Percentiles rank a stretch among this genome's conserved stretches.
phyloP scores from a whole-genome alignment of 352 stramenopile species.

The Globisporangium rhizosaccharum region DNA sequence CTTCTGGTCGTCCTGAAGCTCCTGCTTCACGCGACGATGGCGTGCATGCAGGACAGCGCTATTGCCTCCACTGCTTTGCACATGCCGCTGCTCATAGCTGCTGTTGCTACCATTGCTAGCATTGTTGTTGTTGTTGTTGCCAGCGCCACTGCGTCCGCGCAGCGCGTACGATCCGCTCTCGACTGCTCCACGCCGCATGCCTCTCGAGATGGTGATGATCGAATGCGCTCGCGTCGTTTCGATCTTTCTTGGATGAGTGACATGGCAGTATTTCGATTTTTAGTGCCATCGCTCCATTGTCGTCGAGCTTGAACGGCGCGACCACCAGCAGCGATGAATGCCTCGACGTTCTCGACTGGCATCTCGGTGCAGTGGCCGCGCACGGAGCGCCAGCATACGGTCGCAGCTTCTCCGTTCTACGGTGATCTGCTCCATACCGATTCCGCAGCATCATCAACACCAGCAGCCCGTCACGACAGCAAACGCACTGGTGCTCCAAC shows the following conservation, averaged over 20 bases:
- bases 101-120: neutral
- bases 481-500: neutral
- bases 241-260: conserved; percentile 3
- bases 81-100: neutral
- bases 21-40: conserved; percentile 48
- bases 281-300: too few relatives aligned
- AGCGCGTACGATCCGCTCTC: conserved; percentile 3
- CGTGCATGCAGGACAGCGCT: conserved; percentile 7
- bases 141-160: neutral
- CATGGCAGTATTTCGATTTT: conserved; percentile 8
- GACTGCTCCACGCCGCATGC: conserved; percentile 6
- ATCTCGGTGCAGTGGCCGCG: conserved; percentile 45
- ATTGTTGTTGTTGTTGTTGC: neutral
- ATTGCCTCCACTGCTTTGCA: neutral
- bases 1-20: conserved; percentile 79
- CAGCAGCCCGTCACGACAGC: neutral
- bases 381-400: neutral
- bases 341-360: conserved; percentile 43
- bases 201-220: neutral
- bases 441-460: neutral
- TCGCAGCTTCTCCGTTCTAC: conserved; percentile 1
- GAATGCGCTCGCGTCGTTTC: neutral
- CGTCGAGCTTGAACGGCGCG: neutral
- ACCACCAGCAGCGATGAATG: conserved; percentile 25
- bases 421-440: neutral